phyloP scores from a whole-genome alignment of 805 yeast species.

The Kodamaea kakaduensis region DNA sequence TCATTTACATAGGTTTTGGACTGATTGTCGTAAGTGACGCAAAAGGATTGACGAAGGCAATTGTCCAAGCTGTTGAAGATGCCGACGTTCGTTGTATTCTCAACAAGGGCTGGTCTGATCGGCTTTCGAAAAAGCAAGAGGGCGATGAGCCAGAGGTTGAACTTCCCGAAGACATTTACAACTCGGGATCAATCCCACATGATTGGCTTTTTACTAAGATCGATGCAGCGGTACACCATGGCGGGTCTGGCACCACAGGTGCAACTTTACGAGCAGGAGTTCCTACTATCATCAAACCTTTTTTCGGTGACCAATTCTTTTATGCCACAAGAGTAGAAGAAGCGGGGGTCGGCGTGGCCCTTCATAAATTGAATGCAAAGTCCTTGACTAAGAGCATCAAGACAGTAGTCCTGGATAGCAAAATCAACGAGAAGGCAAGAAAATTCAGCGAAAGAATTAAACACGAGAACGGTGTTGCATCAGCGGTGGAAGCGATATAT shows the following conservation, averaged over 20 bases:
- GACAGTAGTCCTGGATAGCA: constrained; percentile 61
- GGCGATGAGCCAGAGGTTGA: constrained; percentile 32
- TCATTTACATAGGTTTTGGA: constrained; percentile 93
- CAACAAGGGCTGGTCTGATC: constrained; percentile 93
- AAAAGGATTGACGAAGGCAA: constrained; percentile 67
- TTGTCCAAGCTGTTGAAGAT: constrained; percentile 70
- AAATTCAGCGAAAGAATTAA: constrained; percentile 59
- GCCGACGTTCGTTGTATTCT: constrained; percentile 84
- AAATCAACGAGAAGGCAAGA: constrained; percentile 65
- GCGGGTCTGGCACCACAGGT: constrained; percentile 96
- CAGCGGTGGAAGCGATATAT: constrained; percentile 77
- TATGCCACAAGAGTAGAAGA: constrained; percentile 87
- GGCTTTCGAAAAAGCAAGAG: constrained; percentile 43
- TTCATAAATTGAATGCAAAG: constrained; percentile 63
- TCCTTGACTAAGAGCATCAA: constrained; percentile 64
- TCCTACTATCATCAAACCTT: constrained; percentile 90
- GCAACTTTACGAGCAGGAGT: constrained; percentile 81
- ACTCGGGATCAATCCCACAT: constrained; percentile 77
- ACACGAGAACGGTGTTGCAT: constrained; percentile 74
- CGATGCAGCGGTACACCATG: constrained; percentile 96
- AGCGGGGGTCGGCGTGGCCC: constrained; percentile 74
- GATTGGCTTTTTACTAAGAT: constrained; percentile 89
- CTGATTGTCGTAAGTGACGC: constrained; percentile 90
- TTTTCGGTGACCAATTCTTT: constrained; percentile 94
- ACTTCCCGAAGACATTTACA: constrained; percentile 65